Conservation (phyloP, 1,284 basidiomycete species). For the Agaricales sp. region DNA sequence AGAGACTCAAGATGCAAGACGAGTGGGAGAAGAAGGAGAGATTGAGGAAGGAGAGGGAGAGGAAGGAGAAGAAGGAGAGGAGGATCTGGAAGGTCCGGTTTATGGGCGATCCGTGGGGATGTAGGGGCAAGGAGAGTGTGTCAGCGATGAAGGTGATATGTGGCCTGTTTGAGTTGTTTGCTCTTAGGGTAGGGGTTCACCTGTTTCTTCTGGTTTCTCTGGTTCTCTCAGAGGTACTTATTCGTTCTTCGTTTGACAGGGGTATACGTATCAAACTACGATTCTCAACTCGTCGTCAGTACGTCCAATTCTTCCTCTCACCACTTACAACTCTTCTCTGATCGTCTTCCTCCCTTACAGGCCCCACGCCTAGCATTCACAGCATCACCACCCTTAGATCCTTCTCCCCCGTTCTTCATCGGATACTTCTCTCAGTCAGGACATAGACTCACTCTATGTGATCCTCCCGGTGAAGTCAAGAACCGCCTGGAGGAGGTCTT, state of each 20-base stretch:
- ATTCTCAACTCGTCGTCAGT: background rate
- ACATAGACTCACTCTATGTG: background rate
- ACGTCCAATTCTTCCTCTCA: background rate
- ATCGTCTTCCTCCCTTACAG: background rate
- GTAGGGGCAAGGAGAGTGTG: background rate
- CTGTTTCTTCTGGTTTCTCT: background rate
- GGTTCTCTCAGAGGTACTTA: background rate
- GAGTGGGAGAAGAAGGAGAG: background rate
- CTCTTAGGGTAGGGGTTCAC: background rate
- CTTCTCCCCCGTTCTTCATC: background rate
- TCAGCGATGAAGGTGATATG: background rate
- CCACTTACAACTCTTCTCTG: background rate
- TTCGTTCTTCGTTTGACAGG: background rate
- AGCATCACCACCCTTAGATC: background rate
- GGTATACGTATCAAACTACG: conserved; percentile 1
- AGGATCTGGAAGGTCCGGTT: background rate
- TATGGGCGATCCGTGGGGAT: background rate
- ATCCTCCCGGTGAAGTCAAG: background rate
- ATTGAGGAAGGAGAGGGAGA: background rate
- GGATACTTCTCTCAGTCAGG: conserved; percentile 2
- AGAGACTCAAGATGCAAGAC: background rate
- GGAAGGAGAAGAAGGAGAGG: background rate
- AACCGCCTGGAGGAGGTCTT: background rate
- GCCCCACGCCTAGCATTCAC: background rate
- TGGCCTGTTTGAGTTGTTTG: background rate